These are phyloP conservation scores for Edaphochlamys debaryana DNA, from an alignment of 139 green algal species.

Conservation along the genomic window DNA sequence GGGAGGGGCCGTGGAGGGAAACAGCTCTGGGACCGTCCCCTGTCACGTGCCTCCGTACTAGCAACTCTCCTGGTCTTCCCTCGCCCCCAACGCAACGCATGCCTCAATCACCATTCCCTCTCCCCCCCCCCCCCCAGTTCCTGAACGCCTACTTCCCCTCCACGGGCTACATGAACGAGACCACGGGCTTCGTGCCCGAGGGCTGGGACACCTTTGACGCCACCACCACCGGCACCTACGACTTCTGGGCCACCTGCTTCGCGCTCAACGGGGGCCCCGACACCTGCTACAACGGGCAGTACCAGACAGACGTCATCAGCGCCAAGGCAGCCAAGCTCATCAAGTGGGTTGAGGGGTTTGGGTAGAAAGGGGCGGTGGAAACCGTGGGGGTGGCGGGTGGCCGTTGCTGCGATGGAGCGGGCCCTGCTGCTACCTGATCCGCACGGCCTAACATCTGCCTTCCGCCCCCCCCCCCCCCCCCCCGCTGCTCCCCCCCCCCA, in stretches of 20 bases:
- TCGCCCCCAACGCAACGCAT: too few species aligned
- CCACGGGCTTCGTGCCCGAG: neutral
- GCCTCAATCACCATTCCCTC: too few species aligned
- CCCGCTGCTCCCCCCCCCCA: neutral
- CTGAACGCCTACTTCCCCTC: neutral
- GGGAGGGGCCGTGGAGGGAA: too few species aligned
- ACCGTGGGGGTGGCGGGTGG: neutral
- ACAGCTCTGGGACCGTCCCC: too few species aligned
- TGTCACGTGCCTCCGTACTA: too few species aligned
- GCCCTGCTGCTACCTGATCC: too few species aligned
- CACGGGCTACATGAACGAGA: neutral
- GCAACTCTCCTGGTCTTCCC: too few species aligned
- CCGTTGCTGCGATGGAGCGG: too few species aligned
- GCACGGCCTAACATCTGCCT: too few species aligned
- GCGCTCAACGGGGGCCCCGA: neutral
- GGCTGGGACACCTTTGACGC: slow-evolving; percentile 38
- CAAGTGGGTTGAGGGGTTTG: neutral
- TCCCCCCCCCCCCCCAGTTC: neutral
- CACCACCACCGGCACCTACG: slow-evolving; percentile 14
- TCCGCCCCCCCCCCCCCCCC: too few species aligned
- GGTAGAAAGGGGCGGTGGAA: too few species aligned
- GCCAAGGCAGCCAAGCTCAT: slow-evolving; percentile 32
- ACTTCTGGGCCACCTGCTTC: slow-evolving; percentile 1
- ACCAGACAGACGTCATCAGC: slow-evolving; percentile 50
- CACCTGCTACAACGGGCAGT: neutral